Evolutionary conservation across 371 early-diverging fungal species (phyloP), one percentile per base, ranked within the genome.

Genomic region (Lichtheimia ramosa): DNA sequence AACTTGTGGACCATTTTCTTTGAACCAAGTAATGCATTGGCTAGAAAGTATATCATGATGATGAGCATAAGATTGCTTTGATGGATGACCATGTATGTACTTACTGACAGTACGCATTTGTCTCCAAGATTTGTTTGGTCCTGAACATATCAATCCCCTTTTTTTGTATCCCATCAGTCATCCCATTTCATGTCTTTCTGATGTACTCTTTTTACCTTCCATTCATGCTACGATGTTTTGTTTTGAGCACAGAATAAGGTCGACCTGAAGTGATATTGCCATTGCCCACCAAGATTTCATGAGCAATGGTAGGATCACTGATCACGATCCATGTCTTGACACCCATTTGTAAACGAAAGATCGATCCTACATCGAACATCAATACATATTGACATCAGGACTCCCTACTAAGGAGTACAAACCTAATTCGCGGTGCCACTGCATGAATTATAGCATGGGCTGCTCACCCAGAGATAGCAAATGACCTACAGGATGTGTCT

Each of bases 271-370:
- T 61, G 14, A 20, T 5, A 5, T 21, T 43, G 20, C 54, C 62
- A 24, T 48, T 43, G 8, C 20, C 48, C 13, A 58, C 60, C 39
- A 68, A 57, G 0, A 68, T 15, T 10, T 68, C 68, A 53, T 68
- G 68, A 10, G 68, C 68, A 18, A 68, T 48, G 16, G 27, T 15
- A 20, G 68, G 58, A 48, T 68, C 68, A 7, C 58, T 48, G 46
- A 63, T 58, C n/a, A 60, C 20, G 12, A 68, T 42, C 63, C 64
- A 68, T 21, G 40, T 51, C 16, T 61, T 59, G 34, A 57, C 60
- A 18, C 68, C 68, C 64, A 68, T 63, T 21, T 58, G 18, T 34
- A 68, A 27, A 7, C 54, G 60, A 46, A 56, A 41, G 8, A 68
- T 54, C 7, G 63, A 61, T 23, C 56, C 57, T 64, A 16, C 27